Evolutionary conservation across 1,139 yeast genomes (phyloP), one percentile per base, ranked within the genome.

Genomic region (Zygoascus meyerae): DNA sequence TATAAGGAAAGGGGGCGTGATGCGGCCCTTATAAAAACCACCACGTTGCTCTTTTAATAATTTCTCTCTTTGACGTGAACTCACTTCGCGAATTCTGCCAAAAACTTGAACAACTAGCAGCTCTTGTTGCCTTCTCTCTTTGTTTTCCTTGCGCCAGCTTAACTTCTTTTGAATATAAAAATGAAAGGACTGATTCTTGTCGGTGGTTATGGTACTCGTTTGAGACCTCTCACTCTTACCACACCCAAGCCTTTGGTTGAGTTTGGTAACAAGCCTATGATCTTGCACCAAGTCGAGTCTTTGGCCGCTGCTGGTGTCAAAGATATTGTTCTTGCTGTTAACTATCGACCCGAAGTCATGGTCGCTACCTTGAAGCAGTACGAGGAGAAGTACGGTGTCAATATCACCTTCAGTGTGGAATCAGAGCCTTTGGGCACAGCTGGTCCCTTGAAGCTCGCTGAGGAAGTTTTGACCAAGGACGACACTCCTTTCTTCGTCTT

Each of bases 121-220:
- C 33, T 31, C 33, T 31, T 31, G 33, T 31, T 31, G 14, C 9
- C 33, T 31, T 5, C 33, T 31, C 14, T 31, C 33, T 31, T 31
- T 31, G 33, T 5, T 31, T n/a, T 5, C 5, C 12, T 33, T 14
- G 5, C 12, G 10, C 30, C 10, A 35, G 12, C 12, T 42, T 21
- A 5, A 21, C 26, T 21, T 21, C 26, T 21, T 3, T 11, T 11
- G 16, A 35, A 28, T 37, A 17, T 45, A 43, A 55, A 38, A 63
- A 92, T 92, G 98, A 92, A 92, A 78, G 98, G 97, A 67, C 81
- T 92, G 71, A 92, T 92, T 78, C 85, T 92, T 69, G 98, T 92
- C 63, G 98, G 98, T 67, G 98, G 98, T 70, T 92, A 89, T 77
- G 99, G 99, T 78, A 92, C 99, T 66, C 94, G 99, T 76, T 85